These are phyloP conservation scores for Candida succiphila DNA, from an alignment of 805 yeast species.

Conservation along the genomic window DNA sequence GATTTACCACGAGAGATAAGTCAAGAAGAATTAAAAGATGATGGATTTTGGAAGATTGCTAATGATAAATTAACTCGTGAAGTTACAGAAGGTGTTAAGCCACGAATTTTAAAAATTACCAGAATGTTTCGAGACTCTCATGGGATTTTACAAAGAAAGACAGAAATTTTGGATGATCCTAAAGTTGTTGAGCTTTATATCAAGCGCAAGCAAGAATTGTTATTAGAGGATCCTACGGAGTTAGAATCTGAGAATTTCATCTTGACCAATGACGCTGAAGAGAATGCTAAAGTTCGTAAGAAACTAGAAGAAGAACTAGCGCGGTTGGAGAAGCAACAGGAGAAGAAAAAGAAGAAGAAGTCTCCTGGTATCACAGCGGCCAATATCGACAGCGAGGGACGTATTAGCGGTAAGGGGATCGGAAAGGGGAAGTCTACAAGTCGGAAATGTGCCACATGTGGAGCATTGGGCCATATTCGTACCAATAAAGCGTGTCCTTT, in stretches of 20 bases:
- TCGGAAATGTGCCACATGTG: constrained; percentile 90
- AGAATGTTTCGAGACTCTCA: constrained; percentile 76
- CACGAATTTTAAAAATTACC: constrained; percentile 46
- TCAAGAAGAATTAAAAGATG: constrained; percentile 17
- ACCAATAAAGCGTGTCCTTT: constrained; percentile 89
- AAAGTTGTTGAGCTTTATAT: constrained; percentile 80
- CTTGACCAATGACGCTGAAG: constrained; percentile 77
- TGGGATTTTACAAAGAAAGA: constrained; percentile 74
- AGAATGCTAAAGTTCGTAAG: constrained; percentile 66
- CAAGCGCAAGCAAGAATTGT: constrained; percentile 33
- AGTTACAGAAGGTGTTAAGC: constrained; percentile 13
- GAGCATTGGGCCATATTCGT: constrained; percentile 89
- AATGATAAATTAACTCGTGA: constrained; percentile 21
- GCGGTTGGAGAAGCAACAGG: constrained; percentile 67
- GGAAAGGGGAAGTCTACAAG: constrained; percentile 67
- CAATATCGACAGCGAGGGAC: constrained; percentile 24
- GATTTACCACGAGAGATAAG: constrained; percentile 13
- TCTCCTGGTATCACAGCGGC: constrained; percentile 21
- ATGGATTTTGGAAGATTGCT: constrained; percentile 26
- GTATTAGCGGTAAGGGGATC: constrained; percentile 53
- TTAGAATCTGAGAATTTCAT: constrained; percentile 64
- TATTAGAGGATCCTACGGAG: constrained; percentile 29
- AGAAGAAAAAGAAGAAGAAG: constrained; percentile 26
- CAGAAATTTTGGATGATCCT: constrained; percentile 75
- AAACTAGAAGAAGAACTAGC: constrained; percentile 78